phyloP scores from a whole-genome alignment of 257 asterid genomes.

The Anisodus tanguticus region DNA sequence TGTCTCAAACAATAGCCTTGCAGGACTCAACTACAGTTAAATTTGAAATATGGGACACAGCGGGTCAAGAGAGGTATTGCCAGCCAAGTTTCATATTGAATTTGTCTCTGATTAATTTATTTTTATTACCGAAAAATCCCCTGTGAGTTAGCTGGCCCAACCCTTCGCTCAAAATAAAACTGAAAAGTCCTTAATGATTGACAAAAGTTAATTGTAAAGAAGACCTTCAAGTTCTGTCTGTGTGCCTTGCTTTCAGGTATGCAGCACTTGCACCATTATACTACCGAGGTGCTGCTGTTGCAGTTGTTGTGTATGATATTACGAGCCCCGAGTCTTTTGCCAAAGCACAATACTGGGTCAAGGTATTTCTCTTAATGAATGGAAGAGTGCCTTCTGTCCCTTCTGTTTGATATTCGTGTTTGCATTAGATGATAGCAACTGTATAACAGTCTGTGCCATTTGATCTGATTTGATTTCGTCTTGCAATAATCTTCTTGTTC shows the following conservation, averaged over 20 bases:
- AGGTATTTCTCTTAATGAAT: conserved; percentile 49
- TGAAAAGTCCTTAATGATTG: not conserved
- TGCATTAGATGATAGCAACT: not conserved
- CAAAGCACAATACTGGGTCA: conserved; percentile 90
- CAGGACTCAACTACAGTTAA: conserved; percentile 96
- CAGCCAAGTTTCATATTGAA: not conserved
- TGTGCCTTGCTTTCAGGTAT: conserved; percentile 52
- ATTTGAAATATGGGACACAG: conserved; percentile 99
- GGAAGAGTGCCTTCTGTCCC: not conserved
- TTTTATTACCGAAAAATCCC: not conserved
- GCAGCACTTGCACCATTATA: conserved; percentile 87
- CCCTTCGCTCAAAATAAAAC: not conserved
- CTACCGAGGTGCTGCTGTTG: conserved; percentile 86
- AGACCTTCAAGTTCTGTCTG: not conserved
- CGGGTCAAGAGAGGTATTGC: conserved; percentile 95
- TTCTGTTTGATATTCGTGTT: not conserved
- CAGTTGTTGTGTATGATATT: conserved; percentile 81
- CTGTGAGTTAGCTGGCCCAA: not conserved
- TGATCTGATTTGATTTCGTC: not conserved
- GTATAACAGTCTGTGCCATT: not conserved
- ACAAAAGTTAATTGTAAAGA: not conserved
- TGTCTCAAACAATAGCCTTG: conserved; percentile 95
- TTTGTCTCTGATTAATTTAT: not conserved
- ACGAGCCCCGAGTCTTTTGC: conserved; percentile 88
- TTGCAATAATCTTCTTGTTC: not conserved